Percentiles rank a stretch among this genome's conserved stretches.
Evolutionary conservation across 768 basidiomycete genomes (phyloP).

Genomic region (Kwoniella dendrophila): DNA sequence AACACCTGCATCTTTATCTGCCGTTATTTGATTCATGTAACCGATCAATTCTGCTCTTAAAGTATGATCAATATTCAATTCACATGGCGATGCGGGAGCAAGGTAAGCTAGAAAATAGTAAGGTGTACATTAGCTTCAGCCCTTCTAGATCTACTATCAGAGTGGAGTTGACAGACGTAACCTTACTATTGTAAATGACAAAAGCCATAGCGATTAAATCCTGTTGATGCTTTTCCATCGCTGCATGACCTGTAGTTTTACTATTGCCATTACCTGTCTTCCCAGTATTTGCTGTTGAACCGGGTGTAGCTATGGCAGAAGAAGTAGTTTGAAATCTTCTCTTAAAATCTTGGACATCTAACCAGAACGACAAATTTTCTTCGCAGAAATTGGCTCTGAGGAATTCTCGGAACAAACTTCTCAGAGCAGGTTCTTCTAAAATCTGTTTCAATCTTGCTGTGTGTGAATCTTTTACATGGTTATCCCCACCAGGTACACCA

Average conservation of each 20-base stretch:
- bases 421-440: slow-evolving; percentile 84
- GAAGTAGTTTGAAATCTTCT: slow-evolving; percentile 94
- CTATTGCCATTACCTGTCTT: slow-evolving; percentile 54
- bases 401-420: slow-evolving; percentile 91
- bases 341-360: slow-evolving; percentile 97
- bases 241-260: slow-evolving; percentile 58
- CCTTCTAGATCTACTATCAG: neutral
- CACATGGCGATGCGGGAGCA: slow-evolving; percentile 90
- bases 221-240: slow-evolving; percentile 98
- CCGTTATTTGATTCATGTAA: slow-evolving; percentile 88
- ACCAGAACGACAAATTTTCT: slow-evolving; percentile 95
- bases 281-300: too few relatives aligned
- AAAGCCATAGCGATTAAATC: slow-evolving; percentile 92
- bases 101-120: slow-evolving; percentile 67
- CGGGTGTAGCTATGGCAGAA: slow-evolving; percentile 66
- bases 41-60: slow-evolving; percentile 90
- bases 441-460: slow-evolving; percentile 88
- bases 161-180: neutral
- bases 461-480: slow-evolving; percentile 75
- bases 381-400: slow-evolving; percentile 93
- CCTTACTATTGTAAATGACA: slow-evolving; percentile 61
- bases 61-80: slow-evolving; percentile 97
- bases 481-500: slow-evolving; percentile 37
- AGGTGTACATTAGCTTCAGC: neutral
- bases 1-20: slow-evolving; percentile 57